A percentile compares a stretch with the other conserved stretches of the same genome.
Conservation (phyloP, 2,329 filamentous ascomycete species). For the Neobulgaria alba region DNA sequence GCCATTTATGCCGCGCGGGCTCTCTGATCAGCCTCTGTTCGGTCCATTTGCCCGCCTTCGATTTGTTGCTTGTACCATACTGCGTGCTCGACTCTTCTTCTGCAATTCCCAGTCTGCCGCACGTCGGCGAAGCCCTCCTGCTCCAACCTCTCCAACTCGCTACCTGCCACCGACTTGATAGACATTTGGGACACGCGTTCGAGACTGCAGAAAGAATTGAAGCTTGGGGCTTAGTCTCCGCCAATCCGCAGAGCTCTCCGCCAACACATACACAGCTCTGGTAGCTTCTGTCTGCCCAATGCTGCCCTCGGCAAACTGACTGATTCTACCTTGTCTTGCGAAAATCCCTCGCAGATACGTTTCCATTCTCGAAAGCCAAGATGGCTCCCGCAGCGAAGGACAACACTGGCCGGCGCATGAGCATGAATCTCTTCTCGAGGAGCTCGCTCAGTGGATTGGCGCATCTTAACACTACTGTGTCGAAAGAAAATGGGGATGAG, state of each 20-base stretch:
- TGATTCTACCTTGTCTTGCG: conserved; percentile 6
- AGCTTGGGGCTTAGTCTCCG: not conserved
- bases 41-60: conserved; percentile 1
- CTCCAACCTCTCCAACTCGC: not conserved
- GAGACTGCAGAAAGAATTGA: not conserved
- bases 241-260: not conserved
- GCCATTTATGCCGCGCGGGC: conserved; percentile 8
- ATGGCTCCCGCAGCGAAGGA: conserved; percentile 23
- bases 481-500: conserved; percentile 10
- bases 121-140: not conserved
- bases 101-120: not conserved
- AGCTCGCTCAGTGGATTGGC: conserved; percentile 16
- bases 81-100: too few relatives aligned
- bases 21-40: not conserved
- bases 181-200: not conserved
- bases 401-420: conserved; percentile 22
- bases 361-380: conserved; percentile 9
- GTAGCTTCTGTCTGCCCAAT: too few relatives aligned
- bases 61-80: too few relatives aligned
- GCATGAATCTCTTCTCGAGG: conserved; percentile 24
- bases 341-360: conserved; percentile 6
- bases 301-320: not conserved
- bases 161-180: not conserved
- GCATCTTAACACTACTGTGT: conserved; percentile 19
- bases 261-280: too few relatives aligned